Conservation (phyloP, 495 filamentous ascomycete species). For the Penicillium pancosmium region DNA sequence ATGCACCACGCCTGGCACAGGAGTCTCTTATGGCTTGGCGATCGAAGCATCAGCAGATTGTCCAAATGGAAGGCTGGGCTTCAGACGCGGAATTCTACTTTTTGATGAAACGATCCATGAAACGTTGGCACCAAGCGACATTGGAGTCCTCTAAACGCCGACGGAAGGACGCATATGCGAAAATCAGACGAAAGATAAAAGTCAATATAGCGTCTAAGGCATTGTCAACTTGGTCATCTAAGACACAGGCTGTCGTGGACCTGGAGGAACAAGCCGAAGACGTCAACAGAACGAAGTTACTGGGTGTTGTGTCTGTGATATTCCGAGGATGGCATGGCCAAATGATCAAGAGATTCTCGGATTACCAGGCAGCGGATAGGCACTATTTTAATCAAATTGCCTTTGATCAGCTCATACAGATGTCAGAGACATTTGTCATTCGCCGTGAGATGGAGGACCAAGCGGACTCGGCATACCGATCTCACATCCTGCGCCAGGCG, state of each 20-base stretch:
- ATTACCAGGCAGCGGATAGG: slow-evolving; percentile 44
- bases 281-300: slow-evolving; percentile 39
- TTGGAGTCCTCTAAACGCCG: slow-evolving; percentile 54
- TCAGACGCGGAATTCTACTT: slow-evolving; percentile 63
- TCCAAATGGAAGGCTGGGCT: slow-evolving; percentile 56
- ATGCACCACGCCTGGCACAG: slow-evolving; percentile 51
- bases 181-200: slow-evolving; percentile 59
- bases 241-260: slow-evolving; percentile 39
- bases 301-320: slow-evolving; percentile 41
- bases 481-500: slow-evolving; percentile 48
- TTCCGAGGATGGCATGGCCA: slow-evolving; percentile 49
- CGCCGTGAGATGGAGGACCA: slow-evolving; percentile 51
- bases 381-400: slow-evolving; percentile 46
- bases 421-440: slow-evolving; percentile 46
- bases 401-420: slow-evolving; percentile 48
- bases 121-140: slow-evolving; percentile 57
- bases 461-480: slow-evolving; percentile 48
- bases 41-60: slow-evolving; percentile 45
- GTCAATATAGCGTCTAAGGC: slow-evolving; percentile 55
- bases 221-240: slow-evolving; percentile 49
- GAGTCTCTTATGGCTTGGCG: slow-evolving; percentile 53
- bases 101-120: slow-evolving; percentile 53
- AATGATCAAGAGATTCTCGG: slow-evolving; percentile 38
- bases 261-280: slow-evolving; percentile 48
- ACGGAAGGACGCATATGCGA: slow-evolving; percentile 61